Evolutionary conservation across 2,329 filamentous ascomycete genomes (phyloP), one percentile per base, ranked within the genome.

Genomic region (Penicillium concentricum): DNA sequence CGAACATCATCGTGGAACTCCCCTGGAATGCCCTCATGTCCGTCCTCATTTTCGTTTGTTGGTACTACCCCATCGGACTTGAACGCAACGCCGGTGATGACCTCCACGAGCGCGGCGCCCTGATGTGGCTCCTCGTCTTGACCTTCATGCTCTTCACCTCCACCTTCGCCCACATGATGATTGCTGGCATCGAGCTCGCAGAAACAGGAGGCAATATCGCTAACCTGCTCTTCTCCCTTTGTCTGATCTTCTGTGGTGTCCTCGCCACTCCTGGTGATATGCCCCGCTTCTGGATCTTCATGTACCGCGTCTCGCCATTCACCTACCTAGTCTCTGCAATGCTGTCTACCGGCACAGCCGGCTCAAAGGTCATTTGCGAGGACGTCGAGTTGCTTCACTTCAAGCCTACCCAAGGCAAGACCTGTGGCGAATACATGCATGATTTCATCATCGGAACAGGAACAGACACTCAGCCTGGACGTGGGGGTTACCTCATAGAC

Each of bases 261-360:
- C 69, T 76, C 58, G 85, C 87, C 54, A 72, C 81, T 0, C 83
- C 86, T 0, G 57, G 67, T 2, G 75, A 80, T 1, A 79, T 91
- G 2, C 88, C 88, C 0, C 80, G 84, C 1, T 91, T 92, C 78
- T 92, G 89, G 89, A 84, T 85, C 62, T 91, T 90, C 76, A 90
- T 91, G 87, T 89, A 90, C 74, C 81, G 84, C 37, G 78, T 86
- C 34, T 85, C 82, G 0, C 87, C 87, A 0, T 87, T 90, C 60
- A 89, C 85, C 0, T 90, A 90, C 51, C 76, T 79, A 12, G 77
- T 81, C 22, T 76, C 77, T 9, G 74, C 74, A n/a, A 74, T 80
- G 61, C 56, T 76, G 13, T 73, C 75, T 0, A 76, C 73, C 3
- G 76, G 74, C 44, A 68, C 76, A 7, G 67, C 72, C 1, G 68